phyloP scores from a whole-genome alignment of 176 grass and related monocot species.

The Phragmites australis region DNA sequence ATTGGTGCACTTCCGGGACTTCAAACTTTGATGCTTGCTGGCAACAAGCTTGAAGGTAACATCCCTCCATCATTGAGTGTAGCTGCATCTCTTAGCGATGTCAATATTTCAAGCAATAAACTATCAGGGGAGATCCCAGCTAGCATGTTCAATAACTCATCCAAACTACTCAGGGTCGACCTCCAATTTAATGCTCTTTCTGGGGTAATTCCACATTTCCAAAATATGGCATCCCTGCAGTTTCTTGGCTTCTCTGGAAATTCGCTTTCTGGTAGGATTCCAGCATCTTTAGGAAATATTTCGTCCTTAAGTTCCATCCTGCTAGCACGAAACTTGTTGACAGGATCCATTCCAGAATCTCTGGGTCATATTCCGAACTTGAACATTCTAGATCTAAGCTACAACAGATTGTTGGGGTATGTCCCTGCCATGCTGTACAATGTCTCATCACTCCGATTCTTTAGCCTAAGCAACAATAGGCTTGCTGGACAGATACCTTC shows the following conservation, averaged over 20 bases:
- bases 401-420: background rate
- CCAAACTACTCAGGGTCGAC: slow-evolving; percentile 13
- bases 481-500: slow-evolving; percentile 15
- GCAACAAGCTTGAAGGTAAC: slow-evolving; percentile 22
- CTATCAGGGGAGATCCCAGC: slow-evolving; percentile 25
- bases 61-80: slow-evolving; percentile 26
- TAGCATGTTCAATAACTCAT: slow-evolving; percentile 20
- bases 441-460: slow-evolving; percentile 1
- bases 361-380: slow-evolving; percentile 26
- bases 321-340: slow-evolving; percentile 3
- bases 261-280: background rate
- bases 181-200: background rate
- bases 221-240: background rate
- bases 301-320: slow-evolving; percentile 21
- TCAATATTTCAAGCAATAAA: slow-evolving; percentile 19
- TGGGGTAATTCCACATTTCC: slow-evolving; percentile 24
- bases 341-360: background rate
- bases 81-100: background rate
- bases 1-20: slow-evolving; percentile 3
- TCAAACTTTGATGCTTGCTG: background rate
- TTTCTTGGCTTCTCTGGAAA: slow-evolving; percentile 22
- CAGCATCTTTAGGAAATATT: slow-evolving; percentile 34
- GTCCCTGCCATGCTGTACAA: slow-evolving; percentile 39
- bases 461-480: background rate
- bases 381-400: background rate